A percentile compares a stretch with the other conserved stretches of the same genome.
phyloP scores from a whole-genome alignment of 2,329 filamentous ascomycete species.

The Drechslerella stenobrocha region DNA sequence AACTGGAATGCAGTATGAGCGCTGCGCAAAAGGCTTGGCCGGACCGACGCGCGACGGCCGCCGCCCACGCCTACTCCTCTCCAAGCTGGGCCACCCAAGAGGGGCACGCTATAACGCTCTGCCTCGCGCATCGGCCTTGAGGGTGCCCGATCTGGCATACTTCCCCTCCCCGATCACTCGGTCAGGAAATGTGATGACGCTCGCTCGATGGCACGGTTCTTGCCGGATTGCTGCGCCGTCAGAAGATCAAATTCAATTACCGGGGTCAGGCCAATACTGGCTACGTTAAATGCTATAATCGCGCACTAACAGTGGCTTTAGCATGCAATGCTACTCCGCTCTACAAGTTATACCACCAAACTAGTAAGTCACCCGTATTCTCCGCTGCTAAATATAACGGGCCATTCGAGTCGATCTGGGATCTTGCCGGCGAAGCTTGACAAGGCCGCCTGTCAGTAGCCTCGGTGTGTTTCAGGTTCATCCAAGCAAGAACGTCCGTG shows the following conservation, averaged over 20 bases:
- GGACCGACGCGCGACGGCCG: constrained; percentile 28
- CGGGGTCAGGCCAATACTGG: neutral
- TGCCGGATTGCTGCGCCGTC: constrained; percentile 1
- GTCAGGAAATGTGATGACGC: constrained; percentile 47
- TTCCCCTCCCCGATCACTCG: constrained; percentile 28
- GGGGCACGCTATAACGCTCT: constrained; percentile 27
- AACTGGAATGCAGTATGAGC: constrained; percentile 30
- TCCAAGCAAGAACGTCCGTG: constrained; percentile 34
- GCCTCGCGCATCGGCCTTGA: constrained; percentile 30
- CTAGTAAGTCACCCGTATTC: constrained; percentile 1
- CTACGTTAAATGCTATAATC: neutral
- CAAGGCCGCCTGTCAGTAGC: constrained; percentile 32
- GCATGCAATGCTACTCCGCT: neutral
- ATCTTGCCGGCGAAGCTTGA: constrained; percentile 21
- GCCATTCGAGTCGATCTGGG: constrained; percentile 25
- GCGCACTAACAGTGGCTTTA: neutral
- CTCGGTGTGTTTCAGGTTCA: constrained; percentile 48
- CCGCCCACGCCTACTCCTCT: neutral
- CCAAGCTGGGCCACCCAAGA: constrained; percentile 10
- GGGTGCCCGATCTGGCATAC: constrained; percentile 34
- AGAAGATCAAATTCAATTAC: constrained; percentile 1
- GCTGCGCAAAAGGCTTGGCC: constrained; percentile 30
- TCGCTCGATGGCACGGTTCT: constrained; percentile 35
- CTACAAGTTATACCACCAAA: neutral
- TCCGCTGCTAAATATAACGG: constrained; percentile 9